Percentiles rank a stretch among this genome's conserved stretches.
Conservation (phyloP, 371 early-diverging fungal genomes). For the Rhizopus arrhizus region DNA sequence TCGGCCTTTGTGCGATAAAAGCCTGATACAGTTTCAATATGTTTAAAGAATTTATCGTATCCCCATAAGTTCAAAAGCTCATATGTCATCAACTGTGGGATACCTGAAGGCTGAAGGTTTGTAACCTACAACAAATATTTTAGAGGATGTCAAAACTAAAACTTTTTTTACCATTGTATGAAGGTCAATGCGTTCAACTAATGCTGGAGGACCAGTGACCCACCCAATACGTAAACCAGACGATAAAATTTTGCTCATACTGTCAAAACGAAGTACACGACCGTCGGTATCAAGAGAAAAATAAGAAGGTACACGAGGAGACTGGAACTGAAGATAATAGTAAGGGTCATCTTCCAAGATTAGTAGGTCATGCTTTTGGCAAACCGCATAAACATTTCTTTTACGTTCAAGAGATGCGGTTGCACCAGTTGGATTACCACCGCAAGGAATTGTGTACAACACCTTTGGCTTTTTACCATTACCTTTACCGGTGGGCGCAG, state of each 20-base stretch:
- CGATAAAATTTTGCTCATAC: slow-evolving; percentile 78
- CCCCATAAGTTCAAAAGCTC: slow-evolving; percentile 68
- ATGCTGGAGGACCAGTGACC: slow-evolving; percentile 69
- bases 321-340: slow-evolving; percentile 63
- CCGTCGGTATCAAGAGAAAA: slow-evolving; percentile 78
- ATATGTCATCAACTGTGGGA: slow-evolving; percentile 68
- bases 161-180: slow-evolving; percentile 57
- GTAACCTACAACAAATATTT: slow-evolving; percentile 43
- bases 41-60: slow-evolving; percentile 65
- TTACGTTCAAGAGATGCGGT: slow-evolving; percentile 66
- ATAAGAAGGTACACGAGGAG: slow-evolving; percentile 60
- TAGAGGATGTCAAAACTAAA: background rate
- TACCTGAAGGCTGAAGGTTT: slow-evolving; percentile 76
- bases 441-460: slow-evolving; percentile 66
- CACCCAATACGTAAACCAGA: slow-evolving; percentile 83
- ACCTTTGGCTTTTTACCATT: slow-evolving; percentile 44
- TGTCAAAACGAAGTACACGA: slow-evolving; percentile 83
- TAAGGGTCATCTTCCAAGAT: slow-evolving; percentile 85
- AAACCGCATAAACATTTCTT: slow-evolving; percentile 62
- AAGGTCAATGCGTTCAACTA: slow-evolving; percentile 72
- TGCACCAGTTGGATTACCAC: slow-evolving; percentile 75
- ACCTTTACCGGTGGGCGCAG: slow-evolving; percentile 14
- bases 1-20: slow-evolving; percentile 71
- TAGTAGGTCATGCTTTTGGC: slow-evolving; percentile 59
- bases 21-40: slow-evolving; percentile 57